Base-by-base conservation (phyloP, 208 protist genomes). In the Leishmania lainsoni region DNA sequence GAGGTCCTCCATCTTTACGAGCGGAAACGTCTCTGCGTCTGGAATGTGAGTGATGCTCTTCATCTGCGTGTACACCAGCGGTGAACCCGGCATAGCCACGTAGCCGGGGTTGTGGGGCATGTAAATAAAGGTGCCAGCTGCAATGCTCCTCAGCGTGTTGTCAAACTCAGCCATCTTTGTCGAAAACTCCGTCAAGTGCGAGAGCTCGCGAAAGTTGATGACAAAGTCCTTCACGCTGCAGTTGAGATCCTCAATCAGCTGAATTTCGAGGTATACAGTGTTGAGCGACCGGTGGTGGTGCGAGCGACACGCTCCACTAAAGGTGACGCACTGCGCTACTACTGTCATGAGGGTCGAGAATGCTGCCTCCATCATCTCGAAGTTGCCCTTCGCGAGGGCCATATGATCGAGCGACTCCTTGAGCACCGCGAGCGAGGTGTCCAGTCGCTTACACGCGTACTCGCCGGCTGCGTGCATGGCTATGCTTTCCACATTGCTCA, bases 131-230 rank as follows among this genome's bases (percentile, higher is more conserved):
- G 85, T 90, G 73, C 92, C 94, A 16, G 83, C 45, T 1, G 91
- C 93, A 80, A 97, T 95, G 79, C 88, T 94, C 51, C 79, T 59
- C 49, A 97, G 88, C 32, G 92, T 95, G 10, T 75, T 89, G 83
- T 97, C 94, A 84, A 96, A 97, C 81, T 91, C 88, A 0, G 89
- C 81, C 77, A 96, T 85, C 84, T 94, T 95, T 16, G 77, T 87
- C 32, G 94, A 90, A 73, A 96, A 97, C 61, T 92, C 93, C 1
- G 88, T 91, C 22, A 96, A 78, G 83, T 97, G 93, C 14, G 94
- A 97, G 52, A 96, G 76, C 79, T 97, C 91, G 68, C 91, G 90
- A 81, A 97, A 94, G 83, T 97, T 97, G 32, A 95, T 89, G 26
- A 97, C 89, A 80, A 97, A 92, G 78, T 92, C 84, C 83, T 94